phyloP scores from a whole-genome alignment of 2,329 filamentous ascomycete genomes.

The Salinomyces thailandicus region DNA sequence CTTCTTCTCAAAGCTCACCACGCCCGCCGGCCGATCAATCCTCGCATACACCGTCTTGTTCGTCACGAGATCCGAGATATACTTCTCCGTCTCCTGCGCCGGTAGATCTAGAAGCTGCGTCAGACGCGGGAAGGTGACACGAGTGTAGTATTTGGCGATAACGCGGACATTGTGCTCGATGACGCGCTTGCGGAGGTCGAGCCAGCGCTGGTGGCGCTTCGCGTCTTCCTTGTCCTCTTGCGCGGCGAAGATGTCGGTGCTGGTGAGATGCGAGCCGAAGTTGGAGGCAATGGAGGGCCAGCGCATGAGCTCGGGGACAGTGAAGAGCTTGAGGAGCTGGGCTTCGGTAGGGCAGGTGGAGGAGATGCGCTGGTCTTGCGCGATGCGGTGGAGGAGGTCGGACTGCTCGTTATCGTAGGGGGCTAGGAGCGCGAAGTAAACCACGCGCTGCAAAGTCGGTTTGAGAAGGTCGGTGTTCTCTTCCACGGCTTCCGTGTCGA shows the following conservation, averaged over 20 bases:
- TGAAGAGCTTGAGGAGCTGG: slow-evolving; percentile 86
- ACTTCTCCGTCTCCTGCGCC: slow-evolving; percentile 96
- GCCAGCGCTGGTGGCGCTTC: slow-evolving; percentile 66
- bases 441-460: slow-evolving; percentile 80
- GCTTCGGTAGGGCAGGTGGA: slow-evolving; percentile 53
- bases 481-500: slow-evolving; percentile 93
- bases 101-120: slow-evolving; percentile 84
- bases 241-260: slow-evolving; percentile 74
- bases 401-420: slow-evolving; percentile 98
- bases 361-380: slow-evolving; percentile 66
- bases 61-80: slow-evolving; percentile 93
- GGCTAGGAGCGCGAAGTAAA: slow-evolving; percentile 94
- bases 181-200: slow-evolving; percentile 91
- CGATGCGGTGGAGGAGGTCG: slow-evolving; percentile 87
- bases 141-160: slow-evolving; percentile 96
- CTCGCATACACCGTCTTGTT: slow-evolving; percentile 97
- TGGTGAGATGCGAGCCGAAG: slow-evolving; percentile 78
- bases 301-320: slow-evolving; percentile 91
- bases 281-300: slow-evolving; percentile 88
- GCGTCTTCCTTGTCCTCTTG: slow-evolving; percentile 49
- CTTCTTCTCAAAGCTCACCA: slow-evolving; percentile 91
- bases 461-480: slow-evolving; percentile 76
- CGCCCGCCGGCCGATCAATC: slow-evolving; percentile 84
- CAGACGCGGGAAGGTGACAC: slow-evolving; percentile 83
- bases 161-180: slow-evolving; percentile 99